Evolutionary conservation across 441 rosid species (phyloP).

Genomic region (Erodium moschatum): DNA sequence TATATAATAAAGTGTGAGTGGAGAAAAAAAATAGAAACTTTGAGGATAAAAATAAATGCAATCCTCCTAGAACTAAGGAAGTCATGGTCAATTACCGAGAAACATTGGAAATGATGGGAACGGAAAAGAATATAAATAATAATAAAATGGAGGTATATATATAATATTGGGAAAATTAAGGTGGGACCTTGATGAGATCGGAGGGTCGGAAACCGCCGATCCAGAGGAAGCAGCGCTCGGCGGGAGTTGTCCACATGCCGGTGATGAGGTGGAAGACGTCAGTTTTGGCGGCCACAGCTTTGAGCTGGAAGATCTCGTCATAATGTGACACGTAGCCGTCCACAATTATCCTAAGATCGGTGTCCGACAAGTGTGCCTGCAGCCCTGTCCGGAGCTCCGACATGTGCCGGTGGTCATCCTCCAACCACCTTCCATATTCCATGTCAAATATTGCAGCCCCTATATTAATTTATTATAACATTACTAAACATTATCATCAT

Average conservation of each 20-base stretch:
- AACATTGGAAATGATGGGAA: neutral
- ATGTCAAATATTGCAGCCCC: slow-evolving; percentile 62
- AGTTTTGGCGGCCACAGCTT: slow-evolving; percentile 41
- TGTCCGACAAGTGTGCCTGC: slow-evolving; percentile 49
- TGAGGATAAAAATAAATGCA: neutral
- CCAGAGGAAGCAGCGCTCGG: slow-evolving; percentile 74
- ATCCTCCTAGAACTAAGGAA: neutral
- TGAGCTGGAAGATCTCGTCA: slow-evolving; percentile 49
- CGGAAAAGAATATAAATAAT: neutral
- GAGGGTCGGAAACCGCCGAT: slow-evolving; percentile 77
- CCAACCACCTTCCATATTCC: slow-evolving; percentile 71
- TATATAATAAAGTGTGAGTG: neutral
- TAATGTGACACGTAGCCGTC: slow-evolving; percentile 56
- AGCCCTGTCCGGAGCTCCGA: slow-evolving; percentile 52
- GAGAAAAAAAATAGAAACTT: too few relatives aligned
- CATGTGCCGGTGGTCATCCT: slow-evolving; percentile 56
- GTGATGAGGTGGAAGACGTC: slow-evolving; percentile 59
- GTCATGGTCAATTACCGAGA: neutral
- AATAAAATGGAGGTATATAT: neutral
- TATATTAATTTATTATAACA: slow-evolving; percentile 12
- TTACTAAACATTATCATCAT: neutral
- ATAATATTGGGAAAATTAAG: neutral
- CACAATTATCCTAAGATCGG: slow-evolving; percentile 44
- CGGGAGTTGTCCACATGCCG: slow-evolving; percentile 58
- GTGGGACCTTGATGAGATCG: slow-evolving; percentile 53